Percentiles rank a stretch among this genome's conserved stretches.
These are phyloP conservation scores for Rhodamnia argentea DNA, from an alignment of 345 rosid genomes.

Conservation along the genomic window DNA sequence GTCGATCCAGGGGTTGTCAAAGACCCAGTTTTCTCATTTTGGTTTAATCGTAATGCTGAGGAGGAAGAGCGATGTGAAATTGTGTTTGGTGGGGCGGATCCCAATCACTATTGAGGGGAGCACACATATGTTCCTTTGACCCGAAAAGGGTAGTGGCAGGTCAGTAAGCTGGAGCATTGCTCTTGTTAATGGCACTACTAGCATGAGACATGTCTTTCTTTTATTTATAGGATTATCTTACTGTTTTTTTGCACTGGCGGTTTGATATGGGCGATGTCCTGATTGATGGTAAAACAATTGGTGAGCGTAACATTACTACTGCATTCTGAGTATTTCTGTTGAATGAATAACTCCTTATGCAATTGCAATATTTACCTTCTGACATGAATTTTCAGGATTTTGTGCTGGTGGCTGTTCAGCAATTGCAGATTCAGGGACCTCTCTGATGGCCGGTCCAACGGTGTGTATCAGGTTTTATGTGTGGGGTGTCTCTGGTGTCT, in stretches of 20 bases:
- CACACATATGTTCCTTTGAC: conserved; percentile 66
- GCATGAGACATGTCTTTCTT: neutral
- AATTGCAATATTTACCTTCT: neutral
- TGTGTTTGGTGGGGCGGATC: conserved; percentile 67
- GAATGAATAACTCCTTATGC: neutral
- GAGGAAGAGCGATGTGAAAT: no score
- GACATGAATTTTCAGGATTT: conserved; percentile 25
- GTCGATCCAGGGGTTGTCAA: conserved; percentile 47
- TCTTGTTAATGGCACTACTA: neutral
- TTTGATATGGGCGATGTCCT: conserved; percentile 68
- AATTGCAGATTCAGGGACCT: conserved; percentile 78
- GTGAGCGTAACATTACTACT: conserved; percentile 11
- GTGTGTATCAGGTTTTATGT: conserved; percentile 17
- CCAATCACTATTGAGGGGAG: conserved; percentile 46
- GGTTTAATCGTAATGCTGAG: conserved; percentile 58
- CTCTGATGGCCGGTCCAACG: conserved; percentile 65
- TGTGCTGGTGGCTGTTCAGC: conserved; percentile 49
- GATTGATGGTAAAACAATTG: conserved; percentile 46
- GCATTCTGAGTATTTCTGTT: neutral
- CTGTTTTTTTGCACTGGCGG: conserved; percentile 9
- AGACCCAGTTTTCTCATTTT: conserved; percentile 63
- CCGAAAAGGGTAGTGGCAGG: conserved; percentile 71
- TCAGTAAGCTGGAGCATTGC: neutral
- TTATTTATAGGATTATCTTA: neutral
- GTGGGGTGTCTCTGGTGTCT: neutral